Conservation (phyloP, 2,329 filamentous ascomycete species). For the Elsinoe necatrix region DNA sequence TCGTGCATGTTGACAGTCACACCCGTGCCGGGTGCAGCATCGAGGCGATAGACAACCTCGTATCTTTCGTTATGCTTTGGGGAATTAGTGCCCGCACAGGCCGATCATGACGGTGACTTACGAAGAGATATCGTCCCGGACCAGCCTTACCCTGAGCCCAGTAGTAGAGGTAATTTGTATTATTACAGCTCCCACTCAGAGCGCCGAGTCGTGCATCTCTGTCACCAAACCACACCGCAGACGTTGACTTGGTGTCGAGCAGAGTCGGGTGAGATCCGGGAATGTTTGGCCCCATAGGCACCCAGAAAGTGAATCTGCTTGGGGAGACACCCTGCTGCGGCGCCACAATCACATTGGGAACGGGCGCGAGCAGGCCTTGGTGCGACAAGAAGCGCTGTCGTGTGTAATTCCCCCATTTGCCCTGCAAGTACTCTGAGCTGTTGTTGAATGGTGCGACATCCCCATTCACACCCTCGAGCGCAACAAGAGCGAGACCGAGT, state of each 20-base stretch:
- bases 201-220: neutral
- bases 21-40: slow-evolving; percentile 29
- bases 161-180: slow-evolving; percentile 5
- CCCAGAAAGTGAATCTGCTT: slow-evolving; percentile 1
- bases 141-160: too few species aligned
- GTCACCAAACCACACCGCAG: neutral
- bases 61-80: slow-evolving; percentile 20
- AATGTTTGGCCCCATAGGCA: neutral
- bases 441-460: slow-evolving; percentile 11
- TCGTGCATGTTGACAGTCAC: slow-evolving; percentile 37
- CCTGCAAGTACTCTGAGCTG: neutral
- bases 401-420: slow-evolving; percentile 4
- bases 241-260: neutral
- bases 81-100: too few species aligned
- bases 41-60: slow-evolving; percentile 24
- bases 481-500: too few species aligned
- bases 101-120: too few species aligned
- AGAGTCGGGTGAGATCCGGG: neutral
- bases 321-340: slow-evolving; percentile 2
- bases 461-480: too few species aligned
- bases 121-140: too few species aligned
- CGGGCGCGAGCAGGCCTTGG: too few species aligned
- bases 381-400: slow-evolving; percentile 6
- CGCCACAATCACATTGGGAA: too few species aligned
- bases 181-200: slow-evolving; percentile 3